Evolutionary conservation across 1,284 basidiomycete species (phyloP), one percentile per base, ranked within the genome.

Genomic region (Volvariella surrecta): DNA sequence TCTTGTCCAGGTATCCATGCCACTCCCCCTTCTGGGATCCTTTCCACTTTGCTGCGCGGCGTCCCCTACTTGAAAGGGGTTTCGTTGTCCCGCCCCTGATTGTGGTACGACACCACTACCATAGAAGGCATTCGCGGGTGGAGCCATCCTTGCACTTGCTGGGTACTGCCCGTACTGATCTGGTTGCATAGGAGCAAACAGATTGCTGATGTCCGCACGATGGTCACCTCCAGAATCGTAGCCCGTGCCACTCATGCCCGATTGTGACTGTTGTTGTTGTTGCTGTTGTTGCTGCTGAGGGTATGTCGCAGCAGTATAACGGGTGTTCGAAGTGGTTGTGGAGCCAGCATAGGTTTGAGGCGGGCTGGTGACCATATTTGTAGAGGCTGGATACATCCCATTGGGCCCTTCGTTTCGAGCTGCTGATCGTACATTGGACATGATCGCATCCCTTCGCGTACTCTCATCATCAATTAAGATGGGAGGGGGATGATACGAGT

Each of bases 101-200:
- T 68, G 72, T 2, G 76, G 62, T 17, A 77, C 73, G n/a, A 78
- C 74, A 28, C 71, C 68, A 3, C 76, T 62, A 11, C 76, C 76
- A 54, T 89, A 89, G 59, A 88, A 87, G 38, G 83, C 82, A 19
- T 74, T 60, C 38, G 73, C 63, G 16, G 73, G 68, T 20, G 69
- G 68, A 20, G 67, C 66, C 17, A 72, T 67, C 48, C 71, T 71
- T 13, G 65, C 53, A 37, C 63, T 54, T 32, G 58, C 55, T 13
- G 66, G 58, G 54, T 84, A 85, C 28, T 71, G 57, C 50, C 74
- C 72, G 57, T 76, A 87, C 52, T 82, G 79, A 24, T 88, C 84
- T 21, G 85, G 80, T 57, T 89, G 87, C 70, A 89, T 73, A 1
- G 86, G 85, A 32, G 78, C 79, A 55, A 79, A 89, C 59, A 88